Evolutionary conservation across 2,329 filamentous ascomycete genomes (phyloP).

Genomic region (Lecanicillium sp.): DNA sequence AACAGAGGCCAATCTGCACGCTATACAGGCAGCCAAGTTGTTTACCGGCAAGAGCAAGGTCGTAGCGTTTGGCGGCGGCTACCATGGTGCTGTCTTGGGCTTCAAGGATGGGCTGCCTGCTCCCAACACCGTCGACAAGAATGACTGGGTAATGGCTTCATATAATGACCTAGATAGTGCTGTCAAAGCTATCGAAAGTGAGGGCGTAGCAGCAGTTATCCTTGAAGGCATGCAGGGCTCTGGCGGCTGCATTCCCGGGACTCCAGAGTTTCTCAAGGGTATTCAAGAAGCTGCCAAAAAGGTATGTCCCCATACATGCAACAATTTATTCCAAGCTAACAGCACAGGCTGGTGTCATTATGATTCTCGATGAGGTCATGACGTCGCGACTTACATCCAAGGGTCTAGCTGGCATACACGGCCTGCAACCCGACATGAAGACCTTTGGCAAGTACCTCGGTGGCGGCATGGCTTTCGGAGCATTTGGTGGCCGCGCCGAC

Average conservation of each 20-base stretch:
- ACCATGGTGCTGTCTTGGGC: slow-evolving; percentile 28
- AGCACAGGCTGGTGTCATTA: slow-evolving; percentile 39
- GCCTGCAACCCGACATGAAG: slow-evolving; percentile 50
- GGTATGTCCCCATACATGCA: slow-evolving; percentile 12
- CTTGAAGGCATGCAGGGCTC: slow-evolving; percentile 60
- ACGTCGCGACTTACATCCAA: slow-evolving; percentile 48
- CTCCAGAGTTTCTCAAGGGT: slow-evolving; percentile 40
- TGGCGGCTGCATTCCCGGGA: slow-evolving; percentile 48
- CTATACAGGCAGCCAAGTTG: slow-evolving; percentile 44
- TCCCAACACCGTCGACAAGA: slow-evolving; percentile 38
- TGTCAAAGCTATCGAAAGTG: slow-evolving; percentile 30
- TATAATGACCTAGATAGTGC: slow-evolving; percentile 53
- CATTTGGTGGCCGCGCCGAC: slow-evolving; percentile 52
- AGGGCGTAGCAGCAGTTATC: slow-evolving; percentile 53
- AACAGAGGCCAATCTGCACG: slow-evolving; percentile 57
- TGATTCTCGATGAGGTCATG: slow-evolving; percentile 68
- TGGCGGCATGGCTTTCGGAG: slow-evolving; percentile 59
- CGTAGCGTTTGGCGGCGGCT: slow-evolving; percentile 40
- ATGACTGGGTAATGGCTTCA: slow-evolving; percentile 50
- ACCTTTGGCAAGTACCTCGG: slow-evolving; percentile 61
- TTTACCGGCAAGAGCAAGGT: slow-evolving; percentile 38
- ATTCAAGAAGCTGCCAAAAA: slow-evolving; percentile 39
- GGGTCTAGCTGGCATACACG: slow-evolving; percentile 37
- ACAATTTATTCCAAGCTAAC: slow-evolving; percentile 1
- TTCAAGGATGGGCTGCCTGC: slow-evolving; percentile 26